phyloP scores from a whole-genome alignment of 139 green algal genomes.

The Auxenochlorella protothecoides region DNA sequence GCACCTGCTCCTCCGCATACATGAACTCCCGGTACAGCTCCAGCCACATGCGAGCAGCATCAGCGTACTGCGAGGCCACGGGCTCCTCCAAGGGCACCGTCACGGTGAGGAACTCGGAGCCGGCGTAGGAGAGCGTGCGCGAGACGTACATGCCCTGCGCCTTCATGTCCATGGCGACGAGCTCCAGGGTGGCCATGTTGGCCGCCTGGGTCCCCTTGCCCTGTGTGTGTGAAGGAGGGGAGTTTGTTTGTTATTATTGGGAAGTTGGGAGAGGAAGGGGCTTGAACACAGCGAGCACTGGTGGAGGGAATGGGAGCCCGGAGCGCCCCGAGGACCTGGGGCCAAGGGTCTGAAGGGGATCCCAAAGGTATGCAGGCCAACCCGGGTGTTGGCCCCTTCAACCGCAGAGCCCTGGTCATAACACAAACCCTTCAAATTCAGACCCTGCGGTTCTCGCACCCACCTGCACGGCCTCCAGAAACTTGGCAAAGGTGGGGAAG shows the following conservation, averaged over 20 bases:
- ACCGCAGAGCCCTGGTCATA: not conserved
- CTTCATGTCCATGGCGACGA: conserved; percentile 80
- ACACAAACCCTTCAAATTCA: not conserved
- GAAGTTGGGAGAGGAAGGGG: no score
- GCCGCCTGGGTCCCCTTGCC: conserved; percentile 30
- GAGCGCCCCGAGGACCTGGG: no score
- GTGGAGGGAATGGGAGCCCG: no score
- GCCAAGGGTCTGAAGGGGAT: no score
- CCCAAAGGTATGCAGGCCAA: no score
- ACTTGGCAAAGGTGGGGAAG: conserved; percentile 45
- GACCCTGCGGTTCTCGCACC: not conserved
- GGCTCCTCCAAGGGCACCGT: conserved; percentile 39
- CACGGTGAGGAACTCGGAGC: conserved; percentile 65
- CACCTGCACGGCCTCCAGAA: conserved; percentile 32
- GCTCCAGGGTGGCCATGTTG: conserved; percentile 54
- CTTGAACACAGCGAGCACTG: no score
- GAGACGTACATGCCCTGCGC: conserved; percentile 71
- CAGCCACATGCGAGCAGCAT: conserved; percentile 24
- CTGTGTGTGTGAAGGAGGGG: conserved; percentile 3
- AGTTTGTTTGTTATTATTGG: no score
- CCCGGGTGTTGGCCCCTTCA: no score
- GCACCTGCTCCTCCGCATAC: conserved; percentile 29
- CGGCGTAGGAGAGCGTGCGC: conserved; percentile 63
- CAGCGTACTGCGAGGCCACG: conserved; percentile 16
- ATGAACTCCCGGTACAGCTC: conserved; percentile 27